Conservation (phyloP, 345 rosid species). For the thale cress (Arabidopsis thaliana) region TAIR10.1 NC_003076.8:6992501-6993000, state of each 20-base stretch:
- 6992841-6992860: not conserved
- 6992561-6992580: not conserved
- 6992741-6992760: not conserved
- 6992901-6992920: not conserved
- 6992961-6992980: not conserved
- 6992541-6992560: not conserved
- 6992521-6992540: not conserved
- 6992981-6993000: not conserved
- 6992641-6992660: slow-evolving; percentile 10
- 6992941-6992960: not conserved
- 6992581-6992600: not conserved
- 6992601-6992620: not conserved
- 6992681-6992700: slow-evolving; percentile 26
- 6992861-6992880: not conserved
- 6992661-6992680: slow-evolving; percentile 15
- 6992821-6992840: not conserved
- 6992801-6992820: not conserved
- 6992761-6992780: not conserved
- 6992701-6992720: slow-evolving; percentile 20
- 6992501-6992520: not conserved
- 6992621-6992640: not conserved
- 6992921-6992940: not conserved
- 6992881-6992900: not conserved
- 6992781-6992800: not conserved
- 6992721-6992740: not conserved